Base-by-base conservation (phyloP, 1,284 basidiomycete species). In the Golubevia sp. region DNA sequence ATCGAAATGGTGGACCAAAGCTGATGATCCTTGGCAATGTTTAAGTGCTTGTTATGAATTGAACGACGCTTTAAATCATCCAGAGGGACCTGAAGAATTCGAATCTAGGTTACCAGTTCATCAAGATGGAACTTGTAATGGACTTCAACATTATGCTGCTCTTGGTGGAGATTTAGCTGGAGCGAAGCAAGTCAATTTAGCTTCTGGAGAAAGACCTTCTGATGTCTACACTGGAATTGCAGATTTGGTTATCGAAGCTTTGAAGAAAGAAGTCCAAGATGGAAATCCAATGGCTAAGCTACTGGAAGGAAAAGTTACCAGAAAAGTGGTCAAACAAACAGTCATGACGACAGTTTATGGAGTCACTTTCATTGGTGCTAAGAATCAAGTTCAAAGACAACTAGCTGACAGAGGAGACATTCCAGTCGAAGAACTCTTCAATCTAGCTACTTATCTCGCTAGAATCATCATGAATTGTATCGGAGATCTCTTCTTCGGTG, bases 301-400 rank as follows among this genome's bases (percentile, higher is more conserved):
- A 71, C 87, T 97, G 20, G 70, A 87, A 48, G 93, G 92, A 58
- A 93, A 94, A 82, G 88, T 99, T 51, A 88, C 93, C 5, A 86
- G 97, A 55, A 99, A 99, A 85, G 91, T 98, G 24, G 96, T 99
- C 74, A 99, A 99, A 87, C 96, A 99, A 86, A 98, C 96, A 20
- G 92, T 98, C 74, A 99, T 99, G 97, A 99, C 97, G 0, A 99
- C 97, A 8, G 97, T 99, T 44, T 99, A 99, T 83, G 96, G 95
- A 51, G 96, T 99, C 23, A 99, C 96, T 0, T 97, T 91, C 84
- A 86, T 98, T 61, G 97, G 96, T 38, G 97, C 96, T 25, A 90
- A 94, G 62, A 93, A 94, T 27, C 97, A 99, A 85, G 97, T 98
- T 63, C 91, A 93, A 85, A 91, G 86, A 76, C 95, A 98, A 86